Conservation (phyloP, 2,329 filamentous ascomycete species). For the Fusarium hainanense region DNA sequence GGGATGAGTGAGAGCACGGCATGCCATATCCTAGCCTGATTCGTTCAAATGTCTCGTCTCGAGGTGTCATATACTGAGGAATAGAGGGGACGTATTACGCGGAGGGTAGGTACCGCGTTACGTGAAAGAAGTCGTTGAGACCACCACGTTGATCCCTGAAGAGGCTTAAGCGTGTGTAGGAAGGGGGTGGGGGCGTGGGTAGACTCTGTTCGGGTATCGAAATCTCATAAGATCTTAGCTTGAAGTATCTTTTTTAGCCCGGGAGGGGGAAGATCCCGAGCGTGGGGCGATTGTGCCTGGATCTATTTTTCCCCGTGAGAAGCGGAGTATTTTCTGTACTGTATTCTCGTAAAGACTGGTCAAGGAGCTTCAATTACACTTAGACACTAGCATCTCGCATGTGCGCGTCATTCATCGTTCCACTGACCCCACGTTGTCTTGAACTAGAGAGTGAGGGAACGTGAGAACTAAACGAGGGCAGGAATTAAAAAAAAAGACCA, state of each 20-base stretch:
- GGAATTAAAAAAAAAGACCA: background rate
- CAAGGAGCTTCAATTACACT: constrained; percentile 32
- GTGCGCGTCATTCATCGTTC: constrained; percentile 38
- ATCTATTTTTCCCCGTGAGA: constrained; percentile 1
- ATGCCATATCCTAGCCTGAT: constrained; percentile 21
- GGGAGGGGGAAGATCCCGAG: background rate
- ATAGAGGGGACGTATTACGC: background rate
- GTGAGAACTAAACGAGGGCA: background rate
- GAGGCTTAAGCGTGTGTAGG: background rate
- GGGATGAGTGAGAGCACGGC: constrained; percentile 3
- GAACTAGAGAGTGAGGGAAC: background rate
- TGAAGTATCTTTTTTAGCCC: background rate
- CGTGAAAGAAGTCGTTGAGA: background rate
- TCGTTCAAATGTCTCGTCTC: constrained; percentile 4
- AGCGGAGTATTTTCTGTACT: background rate
- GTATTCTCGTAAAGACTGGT: constrained; percentile 29
- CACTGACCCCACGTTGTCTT: constrained; percentile 5
- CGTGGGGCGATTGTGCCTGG: constrained; percentile 34
- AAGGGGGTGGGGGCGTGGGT: background rate
- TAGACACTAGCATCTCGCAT: constrained; percentile 20
- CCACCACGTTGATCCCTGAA: background rate
- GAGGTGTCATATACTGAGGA: constrained; percentile 35
- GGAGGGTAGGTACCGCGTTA: background rate
- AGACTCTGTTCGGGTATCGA: constrained; percentile 17
- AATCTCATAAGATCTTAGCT: background rate